Evolutionary conservation across 1,139 yeast species (phyloP), one percentile per base, ranked within the genome.

Genomic region (Yamadazyma buinensis): DNA sequence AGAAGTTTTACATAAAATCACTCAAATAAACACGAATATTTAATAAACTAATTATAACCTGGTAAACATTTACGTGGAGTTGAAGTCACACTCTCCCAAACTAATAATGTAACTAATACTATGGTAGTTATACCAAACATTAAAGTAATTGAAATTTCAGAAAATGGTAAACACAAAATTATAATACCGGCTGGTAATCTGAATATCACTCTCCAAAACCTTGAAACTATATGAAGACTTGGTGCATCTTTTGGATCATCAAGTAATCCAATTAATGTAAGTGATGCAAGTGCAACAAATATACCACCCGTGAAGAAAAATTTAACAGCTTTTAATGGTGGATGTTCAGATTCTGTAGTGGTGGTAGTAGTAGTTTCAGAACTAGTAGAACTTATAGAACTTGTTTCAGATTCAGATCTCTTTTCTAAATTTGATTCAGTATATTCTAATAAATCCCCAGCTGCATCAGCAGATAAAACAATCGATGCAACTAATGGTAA

Each of bases 391-490:
- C 5, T 11, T n/a, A 9, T 4, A 4, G 11, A 9, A 4, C 11
- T 6, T 4, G 23, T 23, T 23, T 23, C 25, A 6, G 14, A 11
- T 22, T 29, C 31, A 11, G 30, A 28, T 24, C 35, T 8, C 28
- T 39, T 40, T 11, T 42, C 42, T 22, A 18, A 3, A 3, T 20
- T 17, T 1, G 18, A 20, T 12, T 38, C 44, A 18, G 49, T 52
- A 21, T 47, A 38, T n/a, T 42, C 39, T 23, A 66, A 55, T 35
- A 77, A 52, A 30, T 75, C 80, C 2, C 78, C 80, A 7, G 79
- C 81, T 7, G 84, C 72, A 57, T 79, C 84, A 1, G 84, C 85
- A 20, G 80, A 71, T 36, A 79, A 59, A 29, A 76, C 69, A 40
- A 76, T 51, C 10, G 72, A 51, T 0, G 73, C 78, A 32, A 76